Evolutionary conservation across 371 early-diverging fungal species (phyloP), one percentile per base, ranked within the genome.

Genomic region (Mortierella sp.): DNA sequence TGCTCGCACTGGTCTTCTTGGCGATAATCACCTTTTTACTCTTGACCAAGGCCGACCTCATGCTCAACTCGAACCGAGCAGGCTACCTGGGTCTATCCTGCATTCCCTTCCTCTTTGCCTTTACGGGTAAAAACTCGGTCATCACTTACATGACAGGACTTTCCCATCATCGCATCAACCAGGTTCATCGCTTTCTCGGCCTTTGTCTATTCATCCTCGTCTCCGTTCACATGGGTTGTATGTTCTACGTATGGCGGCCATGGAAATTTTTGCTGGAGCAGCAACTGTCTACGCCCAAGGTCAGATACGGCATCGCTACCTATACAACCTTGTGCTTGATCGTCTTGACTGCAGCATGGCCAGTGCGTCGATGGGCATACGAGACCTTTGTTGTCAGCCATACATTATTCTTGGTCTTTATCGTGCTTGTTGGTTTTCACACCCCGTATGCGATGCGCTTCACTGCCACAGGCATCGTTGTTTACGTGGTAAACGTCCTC

Each of bases 391-490:
- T 86, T 1, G 58, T 72, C 19, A 81, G 85, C 0, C 88, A 88
- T 58, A 38, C 62, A 2, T 18, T 71, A 38, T 56, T 86, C 26
- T 47, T 84, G 8, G 82, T 80, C 3, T 81, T 88, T 60, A 64
- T 88, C 41, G 84, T 85, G 18, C 73, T 81, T 3, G 83, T 84
- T 27, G 82, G 85, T 8, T 62, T 82, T 4, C 88, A 88, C 52
- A 87, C 88, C 0, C 86, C 87, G 1, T 88, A 86, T 58, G 87
- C 87, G 2, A 84, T 86, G 86, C 83, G 87, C 10, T 88, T 86
- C 58, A 86, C 85, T 16, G 58, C 78, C n/a, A 67, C 82, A 0
- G 88, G 88, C 10, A 54, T 87, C 26, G 28, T 87, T 14, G 82
- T 83, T 47, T 86, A 86, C 30, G 16, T 69, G 0, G 55, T 86